Evolutionary conservation across 2,329 filamentous ascomycete species (phyloP).

Genomic region (Aspergillus oerlinghausenensis): DNA sequence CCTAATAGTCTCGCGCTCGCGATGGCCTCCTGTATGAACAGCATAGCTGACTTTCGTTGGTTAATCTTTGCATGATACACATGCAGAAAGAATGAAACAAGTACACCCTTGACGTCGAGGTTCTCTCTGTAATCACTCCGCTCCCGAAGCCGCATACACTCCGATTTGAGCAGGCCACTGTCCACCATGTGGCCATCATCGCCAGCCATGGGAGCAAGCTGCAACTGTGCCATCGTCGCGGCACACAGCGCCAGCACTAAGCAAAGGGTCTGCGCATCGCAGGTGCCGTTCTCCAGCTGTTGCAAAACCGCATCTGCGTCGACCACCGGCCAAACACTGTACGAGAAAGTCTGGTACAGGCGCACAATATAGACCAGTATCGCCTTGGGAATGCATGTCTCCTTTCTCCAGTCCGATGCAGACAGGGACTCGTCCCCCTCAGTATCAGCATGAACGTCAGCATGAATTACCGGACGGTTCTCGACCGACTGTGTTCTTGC

Average conservation of each 20-base stretch:
- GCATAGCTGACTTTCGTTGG: slow-evolving; percentile 24
- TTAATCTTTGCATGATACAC: slow-evolving; percentile 30
- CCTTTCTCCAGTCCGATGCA: background rate
- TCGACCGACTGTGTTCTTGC: background rate
- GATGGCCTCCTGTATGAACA: slow-evolving; percentile 28
- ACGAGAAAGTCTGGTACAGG: slow-evolving; percentile 22
- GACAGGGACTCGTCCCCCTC: background rate
- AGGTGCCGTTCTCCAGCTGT: slow-evolving; percentile 3
- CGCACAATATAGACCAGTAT: slow-evolving; percentile 15
- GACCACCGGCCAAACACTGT: slow-evolving; percentile 28
- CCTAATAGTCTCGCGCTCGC: slow-evolving; percentile 18
- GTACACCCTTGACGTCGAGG: slow-evolving; percentile 16
- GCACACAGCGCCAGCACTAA: slow-evolving; percentile 25
- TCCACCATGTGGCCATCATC: slow-evolving; percentile 11
- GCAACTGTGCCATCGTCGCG: slow-evolving; percentile 28
- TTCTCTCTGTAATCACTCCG: slow-evolving; percentile 13
- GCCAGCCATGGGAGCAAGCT: slow-evolving; percentile 15
- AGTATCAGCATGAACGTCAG: background rate
- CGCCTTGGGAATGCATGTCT: slow-evolving; percentile 6
- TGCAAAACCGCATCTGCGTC: slow-evolving; percentile 16
- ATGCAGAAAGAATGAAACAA: slow-evolving; percentile 29
- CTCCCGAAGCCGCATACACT: slow-evolving; percentile 21
- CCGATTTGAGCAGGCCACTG: slow-evolving; percentile 15
- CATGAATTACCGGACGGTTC: background rate
- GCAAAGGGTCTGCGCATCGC: slow-evolving; percentile 10